Conservation (phyloP, 177 flowering plant genomes). For the Telopea speciosissima region DNA sequence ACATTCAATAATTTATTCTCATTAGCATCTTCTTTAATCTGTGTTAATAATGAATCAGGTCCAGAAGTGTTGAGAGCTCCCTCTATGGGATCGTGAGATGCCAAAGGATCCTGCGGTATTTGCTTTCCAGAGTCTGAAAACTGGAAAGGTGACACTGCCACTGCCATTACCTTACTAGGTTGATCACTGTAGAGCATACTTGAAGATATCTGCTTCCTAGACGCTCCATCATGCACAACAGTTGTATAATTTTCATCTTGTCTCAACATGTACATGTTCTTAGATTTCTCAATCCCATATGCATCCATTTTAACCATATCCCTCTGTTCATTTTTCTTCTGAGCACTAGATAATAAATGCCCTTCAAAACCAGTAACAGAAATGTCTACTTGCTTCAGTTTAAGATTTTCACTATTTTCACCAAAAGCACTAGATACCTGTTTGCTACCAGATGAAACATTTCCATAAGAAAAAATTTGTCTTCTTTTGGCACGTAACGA, state of each 20-base stretch:
- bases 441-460: no score
- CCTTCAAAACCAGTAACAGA: conserved; percentile 27
- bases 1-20: conserved; percentile 9
- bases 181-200: background rate
- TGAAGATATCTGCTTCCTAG: background rate
- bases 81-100: conserved; percentile 8
- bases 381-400: conserved; percentile 14
- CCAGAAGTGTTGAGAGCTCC: conserved; percentile 11
- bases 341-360: conserved; percentile 17
- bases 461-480: no score
- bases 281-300: conserved; percentile 12
- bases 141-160: conserved; percentile 20
- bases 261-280: background rate
- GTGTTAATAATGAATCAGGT: conserved; percentile 21
- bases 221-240: background rate
- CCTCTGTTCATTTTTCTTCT: conserved; percentile 8
- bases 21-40: conserved; percentile 5
- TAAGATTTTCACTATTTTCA: conserved; percentile 13
- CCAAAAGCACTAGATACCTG: background rate
- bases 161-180: conserved; percentile 2
- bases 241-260: conserved; percentile 3
- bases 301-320: conserved; percentile 13
- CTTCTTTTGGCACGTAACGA: no score
- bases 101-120: conserved; percentile 9
- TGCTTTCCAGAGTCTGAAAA: conserved; percentile 18